phyloP scores from a whole-genome alignment of 345 rosid species.

The Punica granatum region DNA sequence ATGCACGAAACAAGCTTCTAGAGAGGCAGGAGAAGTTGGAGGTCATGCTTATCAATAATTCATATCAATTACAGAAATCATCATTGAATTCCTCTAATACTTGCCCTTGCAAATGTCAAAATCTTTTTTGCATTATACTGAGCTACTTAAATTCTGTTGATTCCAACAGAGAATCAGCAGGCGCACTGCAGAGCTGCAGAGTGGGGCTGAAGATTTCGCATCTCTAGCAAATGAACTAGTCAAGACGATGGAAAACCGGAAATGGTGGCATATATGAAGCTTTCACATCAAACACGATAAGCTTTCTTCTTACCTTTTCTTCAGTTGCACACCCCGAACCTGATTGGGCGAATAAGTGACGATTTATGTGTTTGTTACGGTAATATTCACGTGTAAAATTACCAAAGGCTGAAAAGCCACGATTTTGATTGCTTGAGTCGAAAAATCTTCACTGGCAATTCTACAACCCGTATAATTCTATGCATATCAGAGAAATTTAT shows the following conservation, averaged over 20 bases:
- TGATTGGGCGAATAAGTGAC: not conserved
- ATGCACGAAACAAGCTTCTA: conserved; percentile 66
- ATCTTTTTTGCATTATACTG: not conserved
- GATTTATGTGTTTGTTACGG: not conserved
- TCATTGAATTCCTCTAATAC: not conserved
- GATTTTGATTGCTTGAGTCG: not conserved
- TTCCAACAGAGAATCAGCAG: conserved; percentile 49
- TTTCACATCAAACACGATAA: not conserved
- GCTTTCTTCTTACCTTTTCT: not conserved
- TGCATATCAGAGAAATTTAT: not conserved
- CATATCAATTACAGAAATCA: not conserved
- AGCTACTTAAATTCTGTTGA: not conserved
- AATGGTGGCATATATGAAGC: conserved; percentile 40
- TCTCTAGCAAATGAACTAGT: conserved; percentile 70
- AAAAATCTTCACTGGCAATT: not conserved
- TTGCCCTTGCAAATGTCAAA: not conserved
- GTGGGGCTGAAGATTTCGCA: conserved; percentile 74
- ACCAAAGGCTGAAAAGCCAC: not conserved
- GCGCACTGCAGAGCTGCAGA: conserved; percentile 73
- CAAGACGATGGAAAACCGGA: conserved; percentile 69
- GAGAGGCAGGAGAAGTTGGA: conserved; percentile 74
- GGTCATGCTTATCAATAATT: conserved; percentile 25
- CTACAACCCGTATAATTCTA: not conserved
- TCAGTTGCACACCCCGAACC: not conserved
- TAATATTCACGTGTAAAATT: not conserved